These are phyloP conservation scores for Passiflora organensis DNA, from an alignment of 345 rosid species.

Conservation along the genomic window DNA sequence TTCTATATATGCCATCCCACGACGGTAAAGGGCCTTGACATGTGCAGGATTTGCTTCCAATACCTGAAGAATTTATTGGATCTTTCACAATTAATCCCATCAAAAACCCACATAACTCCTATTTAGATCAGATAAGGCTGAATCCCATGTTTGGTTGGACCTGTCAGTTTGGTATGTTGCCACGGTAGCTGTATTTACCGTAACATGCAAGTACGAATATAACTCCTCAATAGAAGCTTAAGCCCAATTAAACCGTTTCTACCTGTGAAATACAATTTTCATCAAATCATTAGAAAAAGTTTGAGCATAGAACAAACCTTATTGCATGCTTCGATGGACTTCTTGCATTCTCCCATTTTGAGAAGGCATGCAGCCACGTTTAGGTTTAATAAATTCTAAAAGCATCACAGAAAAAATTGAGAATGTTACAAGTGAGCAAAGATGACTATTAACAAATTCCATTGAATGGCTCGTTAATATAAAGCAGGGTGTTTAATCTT, in stretches of 20 bases:
- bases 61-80: slow-evolving; percentile 42
- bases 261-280: neutral
- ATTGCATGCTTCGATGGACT: slow-evolving; percentile 78
- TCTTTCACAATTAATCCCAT: too few species aligned
- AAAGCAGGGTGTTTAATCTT: slow-evolving; percentile 15
- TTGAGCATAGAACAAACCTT: slow-evolving; percentile 45
- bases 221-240: too few species aligned
- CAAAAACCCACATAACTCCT: too few species aligned
- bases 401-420: slow-evolving; percentile 9
- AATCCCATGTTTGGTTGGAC: too few species aligned
- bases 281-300: neutral
- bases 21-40: slow-evolving; percentile 79
- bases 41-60: slow-evolving; percentile 81
- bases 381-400: slow-evolving; percentile 69
- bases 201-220: too few species aligned
- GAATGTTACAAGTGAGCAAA: neutral
- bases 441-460: neutral
- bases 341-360: slow-evolving; percentile 82
- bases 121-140: too few species aligned
- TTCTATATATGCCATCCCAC: slow-evolving; percentile 90
- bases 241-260: too few species aligned
- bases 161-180: too few species aligned
- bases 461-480: neutral
- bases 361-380: slow-evolving; percentile 91
- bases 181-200: too few species aligned